Percentiles rank a stretch among this genome's conserved stretches.
Conservation (phyloP, 768 basidiomycete species). For the Termitomyces heimii region DNA sequence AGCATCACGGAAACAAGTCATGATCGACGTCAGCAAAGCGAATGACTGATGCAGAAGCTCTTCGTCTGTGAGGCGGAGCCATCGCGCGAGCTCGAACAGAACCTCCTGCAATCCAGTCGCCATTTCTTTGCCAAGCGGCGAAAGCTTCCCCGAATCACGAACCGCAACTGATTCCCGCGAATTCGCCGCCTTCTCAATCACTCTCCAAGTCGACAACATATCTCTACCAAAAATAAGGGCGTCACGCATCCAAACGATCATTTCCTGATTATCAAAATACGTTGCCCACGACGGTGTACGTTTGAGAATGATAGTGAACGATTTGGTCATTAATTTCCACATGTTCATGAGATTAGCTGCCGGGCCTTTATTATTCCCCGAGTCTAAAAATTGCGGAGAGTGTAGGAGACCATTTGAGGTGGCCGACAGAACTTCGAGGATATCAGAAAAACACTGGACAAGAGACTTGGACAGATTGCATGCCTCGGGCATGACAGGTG, state of each 20-base stretch:
- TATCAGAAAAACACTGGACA: constrained; percentile 88
- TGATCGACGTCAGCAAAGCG: constrained; percentile 70
- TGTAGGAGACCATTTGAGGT: constrained; percentile 67
- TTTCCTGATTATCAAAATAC: constrained; percentile 73
- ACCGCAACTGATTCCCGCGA: constrained; percentile 21
- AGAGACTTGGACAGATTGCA: constrained; percentile 85
- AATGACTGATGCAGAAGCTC: constrained; percentile 90
- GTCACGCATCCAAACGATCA: constrained; percentile 98
- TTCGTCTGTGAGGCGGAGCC: constrained; percentile 90
- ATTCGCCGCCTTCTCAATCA: constrained; percentile 67
- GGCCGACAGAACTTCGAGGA: constrained; percentile 83
- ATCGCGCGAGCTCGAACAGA: constrained; percentile 71
- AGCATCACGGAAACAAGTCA: constrained; percentile 70
- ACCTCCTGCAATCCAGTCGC: constrained; percentile 72
- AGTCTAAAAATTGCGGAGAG: constrained; percentile 42
- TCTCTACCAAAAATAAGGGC: constrained; percentile 91
- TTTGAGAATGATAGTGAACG: constrained; percentile 80
- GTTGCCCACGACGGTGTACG: constrained; percentile 79
- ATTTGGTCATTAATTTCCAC: constrained; percentile 79
- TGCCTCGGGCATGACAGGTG: constrained; percentile 70
- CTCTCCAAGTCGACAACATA: constrained; percentile 73
- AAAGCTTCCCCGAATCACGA: constrained; percentile 39
- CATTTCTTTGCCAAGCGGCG: constrained; percentile 66
- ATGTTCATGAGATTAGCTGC: constrained; percentile 56
- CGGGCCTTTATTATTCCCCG: constrained; percentile 37